These are phyloP conservation scores for Colletotrichum graminicola DNA, from an alignment of 2,329 filamentous ascomycete species.

Conservation along the genomic window DNA sequence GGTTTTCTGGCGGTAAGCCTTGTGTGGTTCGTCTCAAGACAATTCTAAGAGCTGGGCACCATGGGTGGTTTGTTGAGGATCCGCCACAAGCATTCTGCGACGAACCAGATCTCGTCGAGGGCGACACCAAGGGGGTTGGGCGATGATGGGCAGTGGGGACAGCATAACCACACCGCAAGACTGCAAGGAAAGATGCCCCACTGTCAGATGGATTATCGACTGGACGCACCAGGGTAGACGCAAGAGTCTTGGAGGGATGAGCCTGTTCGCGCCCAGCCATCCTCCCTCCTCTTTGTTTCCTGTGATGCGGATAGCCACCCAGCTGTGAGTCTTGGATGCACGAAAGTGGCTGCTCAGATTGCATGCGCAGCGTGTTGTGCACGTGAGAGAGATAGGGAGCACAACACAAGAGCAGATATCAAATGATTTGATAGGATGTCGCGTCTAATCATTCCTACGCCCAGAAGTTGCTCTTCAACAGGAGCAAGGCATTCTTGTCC, in stretches of 20 bases:
- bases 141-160: slow-evolving; percentile 18
- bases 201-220: slow-evolving; percentile 5
- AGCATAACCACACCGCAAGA: slow-evolving; percentile 37
- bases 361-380: too few relatives aligned
- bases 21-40: slow-evolving; percentile 28
- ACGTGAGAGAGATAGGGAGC: too few relatives aligned
- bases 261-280: slow-evolving; percentile 32
- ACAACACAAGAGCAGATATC: slow-evolving; percentile 12
- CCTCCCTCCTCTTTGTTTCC: background rate
- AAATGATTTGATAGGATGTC: slow-evolving; percentile 17
- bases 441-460: background rate
- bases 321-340: background rate
- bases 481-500: slow-evolving; percentile 7
- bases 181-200: slow-evolving; percentile 24
- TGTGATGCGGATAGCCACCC: background rate
- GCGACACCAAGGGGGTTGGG: slow-evolving; percentile 18
- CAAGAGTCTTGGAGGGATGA: slow-evolving; percentile 10
- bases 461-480: slow-evolving; percentile 3
- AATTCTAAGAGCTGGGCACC: slow-evolving; percentile 11
- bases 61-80: slow-evolving; percentile 30
- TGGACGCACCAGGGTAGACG: slow-evolving; percentile 10
- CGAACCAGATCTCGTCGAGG: slow-evolving; percentile 33
- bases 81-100: slow-evolving; percentile 4
- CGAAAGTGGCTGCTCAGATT: too few relatives aligned
- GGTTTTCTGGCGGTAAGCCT: slow-evolving; percentile 33